phyloP scores from a whole-genome alignment of 495 filamentous ascomycete genomes.

The Penicillium angulare region DNA sequence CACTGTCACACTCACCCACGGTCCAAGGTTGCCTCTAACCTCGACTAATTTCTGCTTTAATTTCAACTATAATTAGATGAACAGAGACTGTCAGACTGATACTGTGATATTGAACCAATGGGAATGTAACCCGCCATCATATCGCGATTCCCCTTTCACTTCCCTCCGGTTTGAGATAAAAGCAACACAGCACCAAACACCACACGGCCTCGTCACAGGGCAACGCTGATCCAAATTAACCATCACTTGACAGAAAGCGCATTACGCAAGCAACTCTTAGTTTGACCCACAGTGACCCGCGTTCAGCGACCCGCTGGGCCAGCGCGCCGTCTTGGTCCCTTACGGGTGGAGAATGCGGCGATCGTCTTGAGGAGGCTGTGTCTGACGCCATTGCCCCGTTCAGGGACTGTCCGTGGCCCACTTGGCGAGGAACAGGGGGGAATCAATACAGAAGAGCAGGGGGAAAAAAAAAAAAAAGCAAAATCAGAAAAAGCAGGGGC shows the following conservation, averaged over 20 bases:
- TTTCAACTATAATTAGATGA: not conserved
- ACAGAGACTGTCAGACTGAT: not conserved
- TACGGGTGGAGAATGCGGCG: slow-evolving; percentile 46
- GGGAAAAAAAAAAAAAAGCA: not conserved
- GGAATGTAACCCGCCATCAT: slow-evolving; percentile 13
- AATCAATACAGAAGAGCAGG: not conserved
- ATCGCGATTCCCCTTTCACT: not conserved
- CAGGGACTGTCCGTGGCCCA: slow-evolving; percentile 9
- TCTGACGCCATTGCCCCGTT: slow-evolving; percentile 33
- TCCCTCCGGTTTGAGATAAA: slow-evolving; percentile 23
- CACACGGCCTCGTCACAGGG: slow-evolving; percentile 6
- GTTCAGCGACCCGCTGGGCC: slow-evolving; percentile 38
- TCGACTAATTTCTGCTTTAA: not conserved
- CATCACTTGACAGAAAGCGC: slow-evolving; percentile 22
- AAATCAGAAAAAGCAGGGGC: not conserved
- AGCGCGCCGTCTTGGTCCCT: slow-evolving; percentile 38
- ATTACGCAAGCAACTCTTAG: slow-evolving; percentile 46
- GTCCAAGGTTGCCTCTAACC: not conserved
- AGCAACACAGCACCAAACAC: slow-evolving; percentile 1
- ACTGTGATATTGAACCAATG: not conserved
- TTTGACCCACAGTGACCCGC: slow-evolving; percentile 36
- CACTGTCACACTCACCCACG: not conserved
- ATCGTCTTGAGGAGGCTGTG: slow-evolving; percentile 33
- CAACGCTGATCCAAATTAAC: slow-evolving; percentile 42
- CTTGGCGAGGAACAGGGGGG: slow-evolving; percentile 2